Conservation (phyloP, 2,329 filamentous ascomycete genomes). For the Penicillium digitatum region DNA sequence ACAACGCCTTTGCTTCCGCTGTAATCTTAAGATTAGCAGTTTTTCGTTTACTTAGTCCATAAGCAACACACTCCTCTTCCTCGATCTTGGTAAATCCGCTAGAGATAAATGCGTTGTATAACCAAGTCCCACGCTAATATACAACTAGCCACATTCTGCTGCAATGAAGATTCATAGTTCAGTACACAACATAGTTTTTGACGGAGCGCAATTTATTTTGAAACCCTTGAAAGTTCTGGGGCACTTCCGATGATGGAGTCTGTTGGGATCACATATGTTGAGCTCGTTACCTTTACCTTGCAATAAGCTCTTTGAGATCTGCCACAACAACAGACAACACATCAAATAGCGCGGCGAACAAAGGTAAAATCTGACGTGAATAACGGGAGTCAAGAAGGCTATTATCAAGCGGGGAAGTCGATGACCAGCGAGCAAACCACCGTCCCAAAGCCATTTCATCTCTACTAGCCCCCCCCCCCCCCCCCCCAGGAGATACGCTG, state of each 20-base stretch:
- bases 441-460: background rate
- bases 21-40: background rate
- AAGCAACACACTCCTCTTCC: background rate
- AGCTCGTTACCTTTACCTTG: background rate
- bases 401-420: background rate
- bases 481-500: background rate
- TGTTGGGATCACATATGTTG: background rate
- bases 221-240: background rate
- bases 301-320: background rate
- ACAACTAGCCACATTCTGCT: background rate
- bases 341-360: background rate
- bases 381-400: background rate
- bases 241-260: background rate
- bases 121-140: background rate
- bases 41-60: too few species aligned
- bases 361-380: background rate
- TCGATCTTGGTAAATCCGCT: background rate
- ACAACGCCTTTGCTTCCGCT: background rate
- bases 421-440: background rate
- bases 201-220: too few species aligned
- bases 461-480: background rate
- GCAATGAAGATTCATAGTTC: background rate
- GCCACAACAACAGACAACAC: background rate
- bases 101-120: background rate
- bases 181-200: background rate